Evolutionary conservation across 805 yeast genomes (phyloP).

Genomic region (Barnettozyma populi): DNA sequence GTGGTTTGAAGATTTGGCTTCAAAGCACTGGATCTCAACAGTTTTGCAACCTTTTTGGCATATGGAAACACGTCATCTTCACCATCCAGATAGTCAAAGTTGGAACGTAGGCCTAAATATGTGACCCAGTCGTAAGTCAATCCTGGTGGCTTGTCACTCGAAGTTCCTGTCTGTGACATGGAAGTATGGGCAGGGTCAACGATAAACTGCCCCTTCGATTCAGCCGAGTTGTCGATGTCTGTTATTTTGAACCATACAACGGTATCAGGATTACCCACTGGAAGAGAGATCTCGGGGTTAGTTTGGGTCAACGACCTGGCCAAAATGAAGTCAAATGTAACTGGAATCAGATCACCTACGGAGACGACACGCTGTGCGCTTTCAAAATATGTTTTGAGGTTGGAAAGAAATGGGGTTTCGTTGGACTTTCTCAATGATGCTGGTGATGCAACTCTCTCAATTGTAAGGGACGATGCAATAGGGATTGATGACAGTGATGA

Average conservation of each 20-base stretch:
- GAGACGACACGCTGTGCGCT: constrained; percentile 50
- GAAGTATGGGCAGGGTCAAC: constrained; percentile 67
- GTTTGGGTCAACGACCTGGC: constrained; percentile 39
- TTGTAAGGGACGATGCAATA: constrained; percentile 56
- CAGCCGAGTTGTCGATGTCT: constrained; percentile 33
- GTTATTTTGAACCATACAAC: constrained; percentile 83
- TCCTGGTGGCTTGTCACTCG: constrained; percentile 31
- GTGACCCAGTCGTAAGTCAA: constrained; percentile 35
- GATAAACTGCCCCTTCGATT: constrained; percentile 37
- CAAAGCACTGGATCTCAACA: constrained; percentile 46
- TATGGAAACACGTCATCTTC: constrained; percentile 34
- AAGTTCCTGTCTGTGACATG: constrained; percentile 60
- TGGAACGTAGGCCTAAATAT: constrained; percentile 40
- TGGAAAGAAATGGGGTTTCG: constrained; percentile 59
- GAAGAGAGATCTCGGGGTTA: constrained; percentile 26
- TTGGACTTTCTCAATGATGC: constrained; percentile 56
- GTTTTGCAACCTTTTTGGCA: constrained; percentile 47
- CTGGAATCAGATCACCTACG: constrained; percentile 67
- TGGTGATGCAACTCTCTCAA: constrained; percentile 66
- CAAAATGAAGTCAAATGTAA: constrained; percentile 64
- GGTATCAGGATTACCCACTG: constrained; percentile 59
- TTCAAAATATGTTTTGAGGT: constrained; percentile 56
- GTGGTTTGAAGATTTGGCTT: constrained; percentile 49
- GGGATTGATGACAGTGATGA: constrained; percentile 28
- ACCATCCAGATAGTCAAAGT: constrained; percentile 30